Percentiles rank a stretch among this genome's conserved stretches.
These are phyloP conservation scores for Parachlorella kessleri DNA, from an alignment of 139 green algal species.

Conservation along the genomic window DNA sequence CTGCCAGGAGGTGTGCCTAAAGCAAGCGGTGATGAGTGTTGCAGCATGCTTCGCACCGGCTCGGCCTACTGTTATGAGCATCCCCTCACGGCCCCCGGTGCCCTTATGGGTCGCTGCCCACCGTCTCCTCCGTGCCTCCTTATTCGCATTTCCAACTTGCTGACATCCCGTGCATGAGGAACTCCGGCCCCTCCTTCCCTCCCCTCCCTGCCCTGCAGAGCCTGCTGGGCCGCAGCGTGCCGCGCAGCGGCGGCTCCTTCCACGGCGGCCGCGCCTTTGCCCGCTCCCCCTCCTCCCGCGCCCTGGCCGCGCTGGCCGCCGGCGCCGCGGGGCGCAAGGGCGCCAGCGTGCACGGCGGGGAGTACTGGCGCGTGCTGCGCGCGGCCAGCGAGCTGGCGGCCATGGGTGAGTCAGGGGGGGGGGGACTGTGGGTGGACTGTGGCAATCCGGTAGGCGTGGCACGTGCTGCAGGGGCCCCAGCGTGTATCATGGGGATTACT, in stretches of 20 bases:
- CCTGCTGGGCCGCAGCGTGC: background rate
- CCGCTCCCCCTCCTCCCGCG: background rate
- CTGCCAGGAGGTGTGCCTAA: too few relatives aligned
- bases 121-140: too few relatives aligned
- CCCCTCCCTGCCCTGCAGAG: too few relatives aligned
- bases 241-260: background rate
- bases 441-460: too few relatives aligned
- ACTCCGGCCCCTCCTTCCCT: background rate
- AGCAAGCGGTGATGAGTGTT: too few relatives aligned
- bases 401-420: conserved; percentile 13
- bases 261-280: background rate
- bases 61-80: too few relatives aligned
- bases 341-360: conserved; percentile 36
- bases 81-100: too few relatives aligned
- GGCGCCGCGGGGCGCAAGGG: background rate
- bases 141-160: too few relatives aligned
- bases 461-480: conserved; percentile 1
- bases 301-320: background rate
- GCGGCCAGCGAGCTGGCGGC: conserved; percentile 27
- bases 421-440: too few relatives aligned
- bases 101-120: too few relatives aligned
- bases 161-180: background rate
- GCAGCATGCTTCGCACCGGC: too few relatives aligned
- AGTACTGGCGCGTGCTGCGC: conserved; percentile 42
- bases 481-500: conserved; percentile 41